Percentiles rank a stretch among this genome's conserved stretches.
Conservation (phyloP, 2,329 filamentous ascomycete genomes). For the Fusarium cyanostomum region DNA sequence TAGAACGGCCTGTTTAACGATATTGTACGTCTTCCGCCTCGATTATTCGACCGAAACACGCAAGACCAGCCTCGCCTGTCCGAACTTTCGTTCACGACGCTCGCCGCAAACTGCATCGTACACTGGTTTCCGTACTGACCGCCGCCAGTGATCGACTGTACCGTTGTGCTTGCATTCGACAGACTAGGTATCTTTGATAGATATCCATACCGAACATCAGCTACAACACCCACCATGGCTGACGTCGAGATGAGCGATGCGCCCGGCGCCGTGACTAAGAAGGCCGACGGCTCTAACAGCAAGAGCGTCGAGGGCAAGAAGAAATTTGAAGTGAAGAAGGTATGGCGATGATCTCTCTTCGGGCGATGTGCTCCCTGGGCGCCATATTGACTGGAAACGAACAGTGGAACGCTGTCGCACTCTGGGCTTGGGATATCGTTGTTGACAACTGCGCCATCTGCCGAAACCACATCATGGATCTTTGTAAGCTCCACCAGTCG, state of each 20-base stretch:
- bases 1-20: not conserved
- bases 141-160: slow-evolving; percentile 2
- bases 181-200: not conserved
- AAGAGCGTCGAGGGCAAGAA: slow-evolving; percentile 78
- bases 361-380: not conserved
- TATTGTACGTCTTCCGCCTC: slow-evolving; percentile 26
- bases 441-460: slow-evolving; percentile 99
- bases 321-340: slow-evolving; percentile 99
- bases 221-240: slow-evolving; percentile 69
- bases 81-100: not conserved
- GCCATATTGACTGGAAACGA: slow-evolving; percentile 26
- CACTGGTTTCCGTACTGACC: slow-evolving; percentile 2
- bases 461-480: slow-evolving; percentile 99
- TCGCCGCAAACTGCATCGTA: not conserved
- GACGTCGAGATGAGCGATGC: slow-evolving; percentile 98
- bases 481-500: slow-evolving; percentile 70
- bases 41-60: slow-evolving; percentile 11
- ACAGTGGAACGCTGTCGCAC: slow-evolving; percentile 96
- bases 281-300: slow-evolving; percentile 58
- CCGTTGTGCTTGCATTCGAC: not conserved
- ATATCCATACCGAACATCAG: slow-evolving; percentile 1
- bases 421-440: slow-evolving; percentile 99
- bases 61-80: not conserved
- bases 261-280: slow-evolving; percentile 65
- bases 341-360: slow-evolving; percentile 50